Percentiles rank a stretch among this genome's conserved stretches.
Conservation (phyloP, 2,329 filamentous ascomycete species). For the Plenodomus biglobosus region DNA sequence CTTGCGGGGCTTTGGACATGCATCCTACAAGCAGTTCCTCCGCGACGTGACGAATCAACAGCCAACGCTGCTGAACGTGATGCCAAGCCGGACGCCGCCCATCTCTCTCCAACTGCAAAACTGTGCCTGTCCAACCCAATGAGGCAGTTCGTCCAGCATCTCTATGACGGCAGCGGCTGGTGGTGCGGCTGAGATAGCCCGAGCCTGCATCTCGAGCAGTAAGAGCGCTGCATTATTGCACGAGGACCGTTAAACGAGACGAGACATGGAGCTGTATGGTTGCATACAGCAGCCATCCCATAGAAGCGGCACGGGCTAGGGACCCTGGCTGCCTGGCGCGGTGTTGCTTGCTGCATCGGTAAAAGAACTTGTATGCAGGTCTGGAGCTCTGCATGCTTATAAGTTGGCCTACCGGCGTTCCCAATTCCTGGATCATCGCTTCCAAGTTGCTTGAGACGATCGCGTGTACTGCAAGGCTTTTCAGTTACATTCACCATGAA, state of each 20-base stretch:
- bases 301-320: conserved; percentile 6
- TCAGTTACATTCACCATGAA: conserved; percentile 34
- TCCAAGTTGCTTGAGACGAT: conserved; percentile 15
- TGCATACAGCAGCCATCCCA: conserved; percentile 17
- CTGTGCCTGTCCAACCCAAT: conserved; percentile 19
- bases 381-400: conserved; percentile 31
- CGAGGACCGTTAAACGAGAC: conserved; percentile 23
- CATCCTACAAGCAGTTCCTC: not conserved
- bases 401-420: conserved; percentile 24
- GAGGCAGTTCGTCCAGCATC: conserved; percentile 27
- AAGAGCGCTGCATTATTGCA: conserved; percentile 32
- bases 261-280: not conserved
- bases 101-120: conserved; percentile 11
- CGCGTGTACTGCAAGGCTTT: conserved; percentile 8
- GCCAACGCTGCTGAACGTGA: conserved; percentile 21
- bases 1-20: conserved; percentile 5
- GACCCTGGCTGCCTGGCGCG: conserved; percentile 13
- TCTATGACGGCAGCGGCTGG: conserved; percentile 23
- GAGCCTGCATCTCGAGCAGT: conserved; percentile 31
- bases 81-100: conserved; percentile 17
- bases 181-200: conserved; percentile 23
- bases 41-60: conserved; percentile 21
- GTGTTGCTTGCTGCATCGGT: conserved; percentile 5
- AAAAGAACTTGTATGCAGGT: conserved; percentile 22
- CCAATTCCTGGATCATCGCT: conserved; percentile 20